Base-by-base conservation (phyloP, 1,139 yeast species). In the Debaryomyces sp. region DNA sequence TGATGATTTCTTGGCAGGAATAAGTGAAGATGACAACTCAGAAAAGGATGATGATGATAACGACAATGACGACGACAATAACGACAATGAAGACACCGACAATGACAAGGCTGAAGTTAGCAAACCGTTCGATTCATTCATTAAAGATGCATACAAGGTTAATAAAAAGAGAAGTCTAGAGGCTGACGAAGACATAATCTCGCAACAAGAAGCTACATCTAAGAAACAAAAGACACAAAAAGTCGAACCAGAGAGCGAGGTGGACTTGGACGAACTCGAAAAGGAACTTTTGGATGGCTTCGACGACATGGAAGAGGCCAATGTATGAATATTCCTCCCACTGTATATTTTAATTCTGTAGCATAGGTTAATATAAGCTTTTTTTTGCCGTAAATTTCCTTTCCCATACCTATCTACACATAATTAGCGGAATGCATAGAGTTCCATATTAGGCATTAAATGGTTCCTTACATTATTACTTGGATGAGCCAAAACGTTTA, bases 1-100 rank as follows among this genome's bases (percentile, higher is more conserved):
- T 46, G 84, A 80, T 49, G 86, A 81, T 50, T 82, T 82, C 59
- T 66, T 82, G 55, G 85, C 84, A 0, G 82, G 78, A 29, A 71
- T 77, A 41, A 76, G 80, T 46, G 84, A 78, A 6, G 85, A 73
- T 26, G 80, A 74, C 10, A 80, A 71, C 12, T 63, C 1, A 69
- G 63, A 55, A 32, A 32, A 32, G 15, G 73, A 59, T 51, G 75
- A 49, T 55, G 78, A 54, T 42, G 75, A 41, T 6, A 68, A 62
- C 1, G 65, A 57, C 13, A 77, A 73, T 40, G 69, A 55, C n/a
- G 60, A 57, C 6, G 64, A 55, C 6, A 67, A 57, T 2, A 64
- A 57, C 4, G 64, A 50, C 1, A 62, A 57, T 2, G 59, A 54
- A 1, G 65, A 63, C 23, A 37, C 35, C 9, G 13, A 49, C 7